phyloP scores from a whole-genome alignment of 345 rosid species.

The Ailanthus altissimus region DNA sequence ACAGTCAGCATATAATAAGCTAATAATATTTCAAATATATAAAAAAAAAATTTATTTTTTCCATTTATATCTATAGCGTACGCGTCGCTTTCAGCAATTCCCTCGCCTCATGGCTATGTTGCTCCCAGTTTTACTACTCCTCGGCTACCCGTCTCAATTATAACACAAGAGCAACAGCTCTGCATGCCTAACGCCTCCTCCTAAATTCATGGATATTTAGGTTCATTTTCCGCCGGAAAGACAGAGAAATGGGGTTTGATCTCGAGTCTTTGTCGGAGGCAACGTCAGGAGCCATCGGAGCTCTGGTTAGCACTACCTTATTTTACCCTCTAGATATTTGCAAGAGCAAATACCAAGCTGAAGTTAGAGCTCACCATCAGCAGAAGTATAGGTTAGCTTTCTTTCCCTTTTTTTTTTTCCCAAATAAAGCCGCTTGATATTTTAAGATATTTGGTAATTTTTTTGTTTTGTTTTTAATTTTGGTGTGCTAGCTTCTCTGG shows the following conservation, averaged over 20 bases:
- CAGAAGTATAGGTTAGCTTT: slow-evolving; percentile 61
- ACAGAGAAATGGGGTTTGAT: slow-evolving; percentile 50
- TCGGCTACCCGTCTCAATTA: not conserved
- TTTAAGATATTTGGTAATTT: not conserved
- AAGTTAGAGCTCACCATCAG: slow-evolving; percentile 57
- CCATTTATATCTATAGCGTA: too few species aligned
- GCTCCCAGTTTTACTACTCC: not conserved
- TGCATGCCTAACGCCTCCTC: not conserved
- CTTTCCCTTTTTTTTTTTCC: not conserved
- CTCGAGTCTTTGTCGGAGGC: slow-evolving; percentile 73
- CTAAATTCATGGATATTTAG: slow-evolving; percentile 19
- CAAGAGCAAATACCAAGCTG: slow-evolving; percentile 85
- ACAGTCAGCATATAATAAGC: not conserved
- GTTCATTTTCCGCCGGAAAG: not conserved
- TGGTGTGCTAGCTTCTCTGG: not conserved
- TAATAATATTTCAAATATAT: too few species aligned
- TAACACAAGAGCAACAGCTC: not conserved
- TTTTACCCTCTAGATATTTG: slow-evolving; percentile 90
- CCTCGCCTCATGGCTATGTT: not conserved
- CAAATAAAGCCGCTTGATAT: not conserved
- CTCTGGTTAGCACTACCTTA: slow-evolving; percentile 68
- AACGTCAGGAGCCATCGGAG: slow-evolving; percentile 80
- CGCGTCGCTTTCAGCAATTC: slow-evolving; percentile 14
- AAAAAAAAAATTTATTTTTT: too few species aligned
- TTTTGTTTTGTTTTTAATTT: not conserved